A percentile compares a stretch with the other conserved stretches of the same genome.
Conservation (phyloP, 495 filamentous ascomycete species). For the Penicillium alfredii region DNA sequence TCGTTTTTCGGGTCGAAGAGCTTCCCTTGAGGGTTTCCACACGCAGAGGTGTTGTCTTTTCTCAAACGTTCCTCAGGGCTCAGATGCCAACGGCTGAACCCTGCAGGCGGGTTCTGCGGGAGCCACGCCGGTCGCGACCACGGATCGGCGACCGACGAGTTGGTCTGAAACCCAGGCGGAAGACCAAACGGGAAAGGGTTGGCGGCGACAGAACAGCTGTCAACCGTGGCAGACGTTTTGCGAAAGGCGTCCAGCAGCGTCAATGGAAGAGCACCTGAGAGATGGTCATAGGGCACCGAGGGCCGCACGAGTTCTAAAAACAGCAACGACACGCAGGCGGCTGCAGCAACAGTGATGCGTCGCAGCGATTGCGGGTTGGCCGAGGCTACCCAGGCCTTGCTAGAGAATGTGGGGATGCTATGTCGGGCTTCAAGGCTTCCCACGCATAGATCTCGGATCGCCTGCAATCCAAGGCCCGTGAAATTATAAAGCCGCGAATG, state of each 20-base stretch:
- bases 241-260: constrained; percentile 25
- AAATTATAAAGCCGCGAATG: constrained; percentile 27
- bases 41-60: constrained; percentile 17
- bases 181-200: constrained; percentile 25
- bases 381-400: constrained; percentile 16
- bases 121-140: constrained; percentile 27
- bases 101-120: constrained; percentile 18
- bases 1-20: constrained; percentile 36
- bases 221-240: constrained; percentile 14
- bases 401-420: constrained; percentile 16
- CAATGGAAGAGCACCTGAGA: constrained; percentile 29
- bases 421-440: constrained; percentile 15
- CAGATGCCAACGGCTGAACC: constrained; percentile 26
- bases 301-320: constrained; percentile 24
- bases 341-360: constrained; percentile 12
- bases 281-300: constrained; percentile 28
- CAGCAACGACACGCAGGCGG: constrained; percentile 15
- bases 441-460: constrained; percentile 15
- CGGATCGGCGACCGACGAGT: no score
- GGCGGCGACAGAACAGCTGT: constrained; percentile 16
- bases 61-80: constrained; percentile 9
- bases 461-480: constrained; percentile 22
- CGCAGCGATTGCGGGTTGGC: constrained; percentile 16
- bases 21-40: constrained; percentile 10
- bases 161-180: no score